phyloP scores from a whole-genome alignment of 2,329 filamentous ascomycete genomes.

The Coniochaeta pulveracea region DNA sequence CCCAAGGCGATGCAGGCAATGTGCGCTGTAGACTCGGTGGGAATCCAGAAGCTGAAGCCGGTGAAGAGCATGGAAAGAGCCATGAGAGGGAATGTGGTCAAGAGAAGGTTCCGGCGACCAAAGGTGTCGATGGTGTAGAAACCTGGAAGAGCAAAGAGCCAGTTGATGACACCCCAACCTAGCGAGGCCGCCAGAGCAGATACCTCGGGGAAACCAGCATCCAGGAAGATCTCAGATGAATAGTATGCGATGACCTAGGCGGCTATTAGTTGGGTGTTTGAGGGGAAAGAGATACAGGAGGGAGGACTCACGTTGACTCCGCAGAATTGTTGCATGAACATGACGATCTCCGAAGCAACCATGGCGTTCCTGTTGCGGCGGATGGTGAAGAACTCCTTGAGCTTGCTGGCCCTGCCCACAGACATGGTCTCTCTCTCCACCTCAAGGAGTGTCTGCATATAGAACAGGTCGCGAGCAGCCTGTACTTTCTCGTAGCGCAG shows the following conservation, averaged over 20 bases:
- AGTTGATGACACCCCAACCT: conserved; percentile 55
- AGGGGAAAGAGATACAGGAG: too few relatives aligned
- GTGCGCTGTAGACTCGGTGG: conserved; percentile 21
- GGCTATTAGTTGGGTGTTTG: too few relatives aligned
- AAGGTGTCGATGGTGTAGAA: conserved; percentile 59
- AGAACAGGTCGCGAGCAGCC: conserved; percentile 43
- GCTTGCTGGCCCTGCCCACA: conserved; percentile 30
- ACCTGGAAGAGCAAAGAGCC: conserved; percentile 50
- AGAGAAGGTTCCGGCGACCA: conserved; percentile 50
- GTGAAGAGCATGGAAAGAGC: conserved; percentile 34
- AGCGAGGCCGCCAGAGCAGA: conserved; percentile 47
- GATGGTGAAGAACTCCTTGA: conserved; percentile 47
- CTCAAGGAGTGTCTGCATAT: conserved; percentile 45
- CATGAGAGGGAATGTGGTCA: conserved; percentile 57
- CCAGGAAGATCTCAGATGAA: conserved; percentile 47
- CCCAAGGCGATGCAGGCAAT: conserved; percentile 33
- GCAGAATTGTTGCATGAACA: conserved; percentile 54
- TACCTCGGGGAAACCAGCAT: conserved; percentile 38
- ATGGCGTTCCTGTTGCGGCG: conserved; percentile 51
- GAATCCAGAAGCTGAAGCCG: conserved; percentile 34
- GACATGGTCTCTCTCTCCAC: conserved; percentile 40
- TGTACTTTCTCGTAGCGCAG: conserved; percentile 41
- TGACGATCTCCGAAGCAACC: conserved; percentile 49
- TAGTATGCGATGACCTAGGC: conserved; percentile 46
- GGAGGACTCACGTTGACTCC: conserved; percentile 25